A percentile compares a stretch with the other conserved stretches of the same genome.
These are phyloP conservation scores for Psidium guajava DNA, from an alignment of 345 rosid genomes.

Conservation along the genomic window DNA sequence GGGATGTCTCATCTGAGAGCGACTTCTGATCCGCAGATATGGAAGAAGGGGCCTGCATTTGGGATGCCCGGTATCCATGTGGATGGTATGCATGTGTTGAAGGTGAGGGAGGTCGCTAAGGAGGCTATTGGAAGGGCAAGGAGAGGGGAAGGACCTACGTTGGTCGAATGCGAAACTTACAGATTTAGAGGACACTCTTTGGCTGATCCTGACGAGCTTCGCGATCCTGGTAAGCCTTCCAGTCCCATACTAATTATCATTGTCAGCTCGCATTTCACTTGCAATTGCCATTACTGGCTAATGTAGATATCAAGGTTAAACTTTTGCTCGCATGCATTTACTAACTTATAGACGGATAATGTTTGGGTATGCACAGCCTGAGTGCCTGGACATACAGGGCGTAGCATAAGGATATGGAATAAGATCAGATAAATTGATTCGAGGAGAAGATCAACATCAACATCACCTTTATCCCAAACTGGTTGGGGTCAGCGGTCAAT, in stretches of 20 bases:
- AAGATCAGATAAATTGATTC: neutral
- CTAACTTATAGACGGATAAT: neutral
- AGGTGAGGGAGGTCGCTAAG: conserved; percentile 47
- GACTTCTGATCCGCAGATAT: conserved; percentile 52
- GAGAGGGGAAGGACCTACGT: conserved; percentile 52
- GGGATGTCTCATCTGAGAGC: conserved; percentile 59
- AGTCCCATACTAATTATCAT: neutral
- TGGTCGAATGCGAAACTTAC: conserved; percentile 58
- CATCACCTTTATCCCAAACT: too few species aligned
- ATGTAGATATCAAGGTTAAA: neutral
- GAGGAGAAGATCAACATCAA: too few species aligned
- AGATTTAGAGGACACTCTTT: conserved; percentile 59
- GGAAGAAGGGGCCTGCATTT: conserved; percentile 54
- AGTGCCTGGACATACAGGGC: neutral
- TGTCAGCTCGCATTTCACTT: neutral
- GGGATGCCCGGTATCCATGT: conserved; percentile 59
- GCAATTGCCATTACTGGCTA: neutral
- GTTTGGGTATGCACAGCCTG: neutral
- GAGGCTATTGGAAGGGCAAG: conserved; percentile 46
- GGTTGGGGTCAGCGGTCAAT: too few species aligned
- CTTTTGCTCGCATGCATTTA: neutral
- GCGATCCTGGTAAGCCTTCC: conserved; percentile 36
- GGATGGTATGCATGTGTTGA: conserved; percentile 58
- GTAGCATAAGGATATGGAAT: neutral
- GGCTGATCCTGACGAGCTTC: conserved; percentile 69